Conservation (phyloP, 805 yeast species). For the Huiozyma sinensis region DNA sequence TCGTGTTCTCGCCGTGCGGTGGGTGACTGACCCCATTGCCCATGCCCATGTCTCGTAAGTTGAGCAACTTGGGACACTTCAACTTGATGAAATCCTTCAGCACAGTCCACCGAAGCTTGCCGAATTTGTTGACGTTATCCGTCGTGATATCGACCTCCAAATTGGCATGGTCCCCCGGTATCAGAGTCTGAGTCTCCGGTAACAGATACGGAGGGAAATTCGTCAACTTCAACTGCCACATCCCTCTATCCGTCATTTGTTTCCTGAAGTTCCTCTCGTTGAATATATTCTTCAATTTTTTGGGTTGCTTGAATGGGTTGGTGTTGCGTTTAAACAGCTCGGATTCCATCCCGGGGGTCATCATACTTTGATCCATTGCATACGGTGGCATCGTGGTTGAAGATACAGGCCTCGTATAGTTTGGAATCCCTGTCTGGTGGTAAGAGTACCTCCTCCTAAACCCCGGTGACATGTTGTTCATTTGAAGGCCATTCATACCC, state of each 20-base stretch:
- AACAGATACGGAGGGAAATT: slow-evolving; percentile 27
- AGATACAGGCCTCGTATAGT: neutral
- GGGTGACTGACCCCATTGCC: slow-evolving; percentile 1
- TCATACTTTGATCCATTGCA: neutral
- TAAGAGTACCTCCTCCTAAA: slow-evolving; percentile 1
- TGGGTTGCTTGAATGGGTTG: slow-evolving; percentile 13
- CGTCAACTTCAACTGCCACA: slow-evolving; percentile 23
- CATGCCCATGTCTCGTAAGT: slow-evolving; percentile 2
- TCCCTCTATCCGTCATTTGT: slow-evolving; percentile 28
- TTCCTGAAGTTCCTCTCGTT: slow-evolving; percentile 25
- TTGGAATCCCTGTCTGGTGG: slow-evolving; percentile 2
- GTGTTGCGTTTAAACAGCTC: slow-evolving; percentile 1
- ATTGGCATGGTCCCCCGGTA: neutral
- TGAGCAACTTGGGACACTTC: slow-evolving; percentile 22
- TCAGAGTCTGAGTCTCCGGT: slow-evolving; percentile 11
- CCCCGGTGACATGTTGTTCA: neutral
- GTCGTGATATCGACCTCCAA: slow-evolving; percentile 8
- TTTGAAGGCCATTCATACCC: neutral
- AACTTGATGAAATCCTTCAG: slow-evolving; percentile 30
- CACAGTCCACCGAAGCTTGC: slow-evolving; percentile 29
- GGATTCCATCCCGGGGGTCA: neutral
- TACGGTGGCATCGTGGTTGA: neutral
- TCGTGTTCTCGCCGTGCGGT: slow-evolving; percentile 1
- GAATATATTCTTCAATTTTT: slow-evolving; percentile 22
- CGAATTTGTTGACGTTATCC: slow-evolving; percentile 18